Base-by-base conservation (phyloP, 805 yeast genomes). In the Ogataea chonburiensis region DNA sequence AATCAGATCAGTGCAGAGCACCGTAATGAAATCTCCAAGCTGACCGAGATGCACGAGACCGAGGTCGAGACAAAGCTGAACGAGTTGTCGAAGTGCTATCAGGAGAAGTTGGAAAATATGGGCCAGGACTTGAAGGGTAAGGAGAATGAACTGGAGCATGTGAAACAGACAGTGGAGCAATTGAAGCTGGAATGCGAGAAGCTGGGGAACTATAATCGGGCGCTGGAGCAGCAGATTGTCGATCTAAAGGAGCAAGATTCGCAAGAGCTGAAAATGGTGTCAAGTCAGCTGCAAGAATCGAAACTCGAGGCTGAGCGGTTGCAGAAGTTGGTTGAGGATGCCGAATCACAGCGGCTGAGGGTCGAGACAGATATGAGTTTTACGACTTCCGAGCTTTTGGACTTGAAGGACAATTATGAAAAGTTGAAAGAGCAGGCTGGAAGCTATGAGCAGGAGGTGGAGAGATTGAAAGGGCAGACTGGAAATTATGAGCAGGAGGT, bases 1-100 rank as follows among this genome's bases (percentile, higher is more conserved):
- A 56, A 61, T n/a, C 66, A 70, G 16, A 56, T 70, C 20, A 63
- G 62, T 3, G 43, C 46, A 1, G 56, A 62, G 23, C 58, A 70
- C 32, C 51, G 53, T 18, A 38, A 47, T 8, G 60, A 63, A 15
- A 25, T 68, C 1, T 52, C 53, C n/a, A 56, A 59, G 4, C 31
- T 68, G 8, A 61, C 58, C 31, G 61, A 56, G 13, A 29, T 36
- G n/a, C 38, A 40, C 13, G 40, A 33, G 12, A 4, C 12, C 17
- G 56, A 40, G 38, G 55, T 50, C 24, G 70, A 55, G 47, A 47
- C 35, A 28, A 68, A 53, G 42, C 45, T 55, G 37, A 55, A 47
- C 29, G 56, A 52, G 15, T 40, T 64, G 10, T 56, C 66, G 0
- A 43, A 42, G n/a, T 60, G 58, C 23, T 64, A 63, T 30, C 66